Base-by-base conservation (phyloP, 2,329 filamentous ascomycete species). In the Aplosporella prunicola region DNA sequence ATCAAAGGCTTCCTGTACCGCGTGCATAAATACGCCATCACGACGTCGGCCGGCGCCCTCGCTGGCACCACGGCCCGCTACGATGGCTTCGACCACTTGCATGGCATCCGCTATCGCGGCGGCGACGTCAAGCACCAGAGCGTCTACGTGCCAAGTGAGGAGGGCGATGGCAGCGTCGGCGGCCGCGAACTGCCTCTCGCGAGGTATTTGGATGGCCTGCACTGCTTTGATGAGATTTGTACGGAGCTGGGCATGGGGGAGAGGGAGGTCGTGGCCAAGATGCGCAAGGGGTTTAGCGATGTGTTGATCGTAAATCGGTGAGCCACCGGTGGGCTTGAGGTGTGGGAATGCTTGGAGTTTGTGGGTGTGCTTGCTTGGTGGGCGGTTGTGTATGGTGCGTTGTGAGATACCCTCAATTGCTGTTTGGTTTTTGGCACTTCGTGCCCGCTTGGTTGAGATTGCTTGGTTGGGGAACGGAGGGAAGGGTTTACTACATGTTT, bases 1-100 rank as follows among this genome's bases (percentile, higher is more conserved):
- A 93, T 96, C 58, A 96, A 96, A 62, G 88, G 89, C 11, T 83
- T 93, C 48, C 64, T 98, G 16, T 95, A 95, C 60, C 77, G 91
- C 22, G 80, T 95, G 26, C 86, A 96, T 63, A 93, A 91, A 57
- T 93, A 93, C 55, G 82, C 86, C 18, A 75, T 93, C 38, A 40
- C 38, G 8, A 40, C 38, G 4, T 20, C 20, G 18, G 38, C 38
- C 6, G 38, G 38, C 16, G 32, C 38, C 1, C 22, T 40, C 10
- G 75, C 72, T 1, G 70, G 71, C 25, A 74, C 73, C 2, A 64
- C 71, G 17, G 33, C 20, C 3, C 23, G 20, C 27, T 41, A 35
- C 26, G 38, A 43, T 4, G 37, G 35, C 11, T 32, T 31, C 9
- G 41, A 36, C 16, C 32, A 39, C 11, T 20, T 41, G 33, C 39